Percentiles rank a stretch among this genome's conserved stretches.
These are phyloP conservation scores for Suaeda aralocaspica DNA, from an alignment of 148 eudicot genomes.

Conservation along the genomic window DNA sequence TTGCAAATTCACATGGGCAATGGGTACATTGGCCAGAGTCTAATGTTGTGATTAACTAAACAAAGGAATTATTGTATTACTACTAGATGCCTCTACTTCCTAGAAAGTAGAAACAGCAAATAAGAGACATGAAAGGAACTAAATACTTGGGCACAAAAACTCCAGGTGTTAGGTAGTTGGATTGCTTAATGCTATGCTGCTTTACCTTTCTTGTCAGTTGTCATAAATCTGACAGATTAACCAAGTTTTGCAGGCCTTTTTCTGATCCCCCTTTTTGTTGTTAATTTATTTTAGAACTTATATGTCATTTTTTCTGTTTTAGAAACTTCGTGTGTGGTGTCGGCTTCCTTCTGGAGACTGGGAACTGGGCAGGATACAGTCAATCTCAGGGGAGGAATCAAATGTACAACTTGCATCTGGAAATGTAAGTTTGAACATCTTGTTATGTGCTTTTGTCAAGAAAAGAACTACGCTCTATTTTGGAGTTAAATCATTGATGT, in stretches of 20 bases:
- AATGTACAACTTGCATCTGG: constrained; percentile 53
- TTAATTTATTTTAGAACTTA: constrained; percentile 12
- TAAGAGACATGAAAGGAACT: not conserved
- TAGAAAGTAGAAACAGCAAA: not conserved
- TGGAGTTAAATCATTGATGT: constrained; percentile 17
- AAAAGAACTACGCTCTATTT: constrained; percentile 6
- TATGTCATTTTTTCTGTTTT: constrained; percentile 27
- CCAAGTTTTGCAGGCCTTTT: not conserved
- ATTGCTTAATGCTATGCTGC: constrained; percentile 8
- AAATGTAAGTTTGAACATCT: constrained; percentile 49
- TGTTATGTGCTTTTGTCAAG: not conserved
- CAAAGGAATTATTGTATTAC: no score
- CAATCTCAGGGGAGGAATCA: constrained; percentile 64
- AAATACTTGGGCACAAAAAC: not conserved
- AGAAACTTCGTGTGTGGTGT: constrained; percentile 94
- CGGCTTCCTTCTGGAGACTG: constrained; percentile 56
- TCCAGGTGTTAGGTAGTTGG: not conserved
- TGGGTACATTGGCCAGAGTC: no score
- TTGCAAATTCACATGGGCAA: no score
- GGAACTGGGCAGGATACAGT: constrained; percentile 68
- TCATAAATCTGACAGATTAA: not conserved
- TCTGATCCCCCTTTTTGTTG: not conserved
- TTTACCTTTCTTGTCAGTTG: not conserved
- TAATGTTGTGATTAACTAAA: no score
- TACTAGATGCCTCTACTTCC: not conserved